Evolutionary conservation across 2,329 filamentous ascomycete species (phyloP).

Genomic region (Boeremia lycopersici): DNA sequence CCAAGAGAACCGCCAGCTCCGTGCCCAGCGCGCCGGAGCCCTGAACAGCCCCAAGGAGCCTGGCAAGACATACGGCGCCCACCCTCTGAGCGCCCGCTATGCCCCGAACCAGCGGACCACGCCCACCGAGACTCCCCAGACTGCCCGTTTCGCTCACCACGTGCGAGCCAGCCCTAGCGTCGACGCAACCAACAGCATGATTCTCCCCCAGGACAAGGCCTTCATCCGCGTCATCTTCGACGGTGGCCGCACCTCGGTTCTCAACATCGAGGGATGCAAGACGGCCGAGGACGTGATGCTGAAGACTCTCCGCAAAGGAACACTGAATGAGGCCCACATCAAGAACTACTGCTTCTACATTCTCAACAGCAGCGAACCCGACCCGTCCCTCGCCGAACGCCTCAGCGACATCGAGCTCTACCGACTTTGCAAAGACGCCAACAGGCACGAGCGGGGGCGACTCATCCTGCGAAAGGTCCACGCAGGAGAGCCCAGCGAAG

Average conservation of each 20-base stretch:
- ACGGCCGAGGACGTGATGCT: conserved; percentile 92
- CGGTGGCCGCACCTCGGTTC: conserved; percentile 87
- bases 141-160: conserved; percentile 69
- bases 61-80: conserved; percentile 60
- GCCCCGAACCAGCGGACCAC: conserved; percentile 52
- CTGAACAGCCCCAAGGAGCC: conserved; percentile 62
- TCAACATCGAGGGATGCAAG: conserved; percentile 90
- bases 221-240: conserved; percentile 94
- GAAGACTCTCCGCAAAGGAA: conserved; percentile 85
- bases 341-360: conserved; percentile 98
- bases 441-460: conserved; percentile 83
- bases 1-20: conserved; percentile 56
- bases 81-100: conserved; percentile 58
- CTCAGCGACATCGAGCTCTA: conserved; percentile 87
- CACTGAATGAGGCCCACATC: conserved; percentile 86
- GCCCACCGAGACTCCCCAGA: conserved; percentile 66
- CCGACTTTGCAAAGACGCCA: conserved; percentile 86
- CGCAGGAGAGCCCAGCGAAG: conserved; percentile 82
- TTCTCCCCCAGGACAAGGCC: conserved; percentile 82
- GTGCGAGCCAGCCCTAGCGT: conserved; percentile 81
- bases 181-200: conserved; percentile 77
- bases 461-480: conserved; percentile 93
- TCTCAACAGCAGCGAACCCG: conserved; percentile 81
- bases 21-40: conserved; percentile 65
- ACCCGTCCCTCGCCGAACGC: conserved; percentile 79